Conservation (phyloP, 495 filamentous ascomycete species). For the Margaritispora aquatica region DNA sequence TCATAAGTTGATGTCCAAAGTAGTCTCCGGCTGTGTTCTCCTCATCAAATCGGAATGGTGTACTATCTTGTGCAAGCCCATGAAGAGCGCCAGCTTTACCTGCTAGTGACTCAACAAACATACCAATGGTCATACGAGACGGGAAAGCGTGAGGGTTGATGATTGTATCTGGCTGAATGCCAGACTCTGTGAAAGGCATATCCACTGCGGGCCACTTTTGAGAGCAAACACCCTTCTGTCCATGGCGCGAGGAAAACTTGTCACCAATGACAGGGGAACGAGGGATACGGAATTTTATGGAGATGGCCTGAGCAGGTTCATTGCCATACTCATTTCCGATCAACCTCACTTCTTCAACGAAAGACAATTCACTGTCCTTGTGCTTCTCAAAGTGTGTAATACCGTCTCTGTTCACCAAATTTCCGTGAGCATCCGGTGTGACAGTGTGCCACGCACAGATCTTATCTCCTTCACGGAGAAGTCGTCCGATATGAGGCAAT, state of each 20-base stretch:
- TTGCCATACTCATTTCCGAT: slow-evolving; percentile 75
- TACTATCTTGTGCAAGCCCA: slow-evolving; percentile 88
- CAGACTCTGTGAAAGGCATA: slow-evolving; percentile 97
- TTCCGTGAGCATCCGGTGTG: slow-evolving; percentile 64
- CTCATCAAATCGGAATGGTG: slow-evolving; percentile 91
- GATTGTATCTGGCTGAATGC: slow-evolving; percentile 94
- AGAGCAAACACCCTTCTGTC: slow-evolving; percentile 95
- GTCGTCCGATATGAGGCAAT: slow-evolving; percentile 68
- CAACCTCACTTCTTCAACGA: slow-evolving; percentile 87
- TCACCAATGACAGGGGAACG: slow-evolving; percentile 91
- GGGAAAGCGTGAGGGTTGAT: slow-evolving; percentile 99
- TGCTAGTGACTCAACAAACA: slow-evolving; percentile 96
- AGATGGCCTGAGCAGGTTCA: slow-evolving; percentile 77
- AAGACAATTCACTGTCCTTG: slow-evolving; percentile 82
- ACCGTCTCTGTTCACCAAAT: slow-evolving; percentile 72
- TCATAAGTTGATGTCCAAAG: slow-evolving; percentile 90
- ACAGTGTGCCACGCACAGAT: slow-evolving; percentile 90
- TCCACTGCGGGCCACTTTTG: slow-evolving; percentile 92
- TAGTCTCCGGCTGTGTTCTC: slow-evolving; percentile 87
- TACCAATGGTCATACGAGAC: slow-evolving; percentile 99
- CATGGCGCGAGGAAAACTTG: slow-evolving; percentile 97
- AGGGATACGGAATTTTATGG: slow-evolving; percentile 88
- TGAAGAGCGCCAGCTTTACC: slow-evolving; percentile 93
- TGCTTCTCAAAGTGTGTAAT: slow-evolving; percentile 81
- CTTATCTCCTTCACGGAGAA: slow-evolving; percentile 71